These are phyloP conservation scores for Cadophora luteo-olivacea DNA, from an alignment of 2,329 filamentous ascomycete species.

Conservation along the genomic window DNA sequence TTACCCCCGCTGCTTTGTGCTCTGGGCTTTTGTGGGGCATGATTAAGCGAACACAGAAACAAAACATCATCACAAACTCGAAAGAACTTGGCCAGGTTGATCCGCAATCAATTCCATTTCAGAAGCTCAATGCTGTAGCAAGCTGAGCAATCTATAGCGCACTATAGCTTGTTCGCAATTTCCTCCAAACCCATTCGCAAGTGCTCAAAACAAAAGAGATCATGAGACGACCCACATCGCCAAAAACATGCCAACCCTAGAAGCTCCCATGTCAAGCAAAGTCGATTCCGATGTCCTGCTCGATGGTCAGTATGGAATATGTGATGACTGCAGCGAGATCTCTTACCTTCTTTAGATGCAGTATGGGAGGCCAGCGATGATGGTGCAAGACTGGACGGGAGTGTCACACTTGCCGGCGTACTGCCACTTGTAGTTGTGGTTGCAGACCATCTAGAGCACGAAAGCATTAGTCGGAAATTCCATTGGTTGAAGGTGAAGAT, in stretches of 20 bases:
- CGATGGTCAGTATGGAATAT: background rate
- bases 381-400: background rate
- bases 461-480: background rate
- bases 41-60: background rate
- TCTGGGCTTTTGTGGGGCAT: background rate
- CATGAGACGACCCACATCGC: background rate
- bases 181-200: background rate
- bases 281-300: background rate
- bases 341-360: background rate
- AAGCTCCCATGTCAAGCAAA: background rate
- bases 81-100: background rate
- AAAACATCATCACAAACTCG: background rate
- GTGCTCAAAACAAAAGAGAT: background rate
- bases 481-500: background rate
- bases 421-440: background rate
- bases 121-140: background rate
- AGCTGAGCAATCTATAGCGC: background rate
- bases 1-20: no score
- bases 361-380: background rate
- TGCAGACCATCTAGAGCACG: background rate
- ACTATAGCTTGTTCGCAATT: background rate
- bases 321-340: background rate
- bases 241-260: constrained; percentile 1
- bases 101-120: background rate
- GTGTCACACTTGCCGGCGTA: background rate